These are phyloP conservation scores for Fagopyrum esculentum DNA, from an alignment of 148 eudicot genomes.

Conservation along the genomic window DNA sequence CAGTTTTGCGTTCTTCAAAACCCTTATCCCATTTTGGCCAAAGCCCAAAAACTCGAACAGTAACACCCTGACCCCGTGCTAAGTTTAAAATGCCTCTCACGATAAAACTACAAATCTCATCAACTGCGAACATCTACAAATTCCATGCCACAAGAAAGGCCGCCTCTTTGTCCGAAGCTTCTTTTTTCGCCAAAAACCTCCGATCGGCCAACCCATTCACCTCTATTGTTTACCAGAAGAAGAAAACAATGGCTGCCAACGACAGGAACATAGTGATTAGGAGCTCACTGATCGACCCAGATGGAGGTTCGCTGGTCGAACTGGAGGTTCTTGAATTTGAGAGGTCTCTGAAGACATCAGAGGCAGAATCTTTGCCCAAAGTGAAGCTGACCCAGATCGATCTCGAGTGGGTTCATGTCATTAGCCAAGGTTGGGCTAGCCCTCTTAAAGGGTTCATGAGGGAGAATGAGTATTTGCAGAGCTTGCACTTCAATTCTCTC, in stretches of 20 bases:
- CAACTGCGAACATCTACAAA: background rate
- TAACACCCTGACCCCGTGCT: too few species aligned
- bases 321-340: constrained; percentile 43
- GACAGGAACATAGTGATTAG: constrained; percentile 18
- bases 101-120: background rate
- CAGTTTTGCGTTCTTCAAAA: too few species aligned
- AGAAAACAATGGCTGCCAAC: background rate
- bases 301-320: constrained; percentile 72
- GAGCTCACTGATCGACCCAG: constrained; percentile 78
- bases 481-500: constrained; percentile 39
- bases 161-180: background rate
- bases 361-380: constrained; percentile 53
- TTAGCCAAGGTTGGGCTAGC: constrained; percentile 96
- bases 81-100: background rate
- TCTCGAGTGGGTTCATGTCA: constrained; percentile 87
- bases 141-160: background rate
- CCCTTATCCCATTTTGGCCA: too few species aligned
- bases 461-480: constrained; percentile 82
- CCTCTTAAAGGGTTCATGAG: constrained; percentile 87
- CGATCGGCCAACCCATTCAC: background rate
- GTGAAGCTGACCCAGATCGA: constrained; percentile 52
- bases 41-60: too few species aligned
- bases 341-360: constrained; percentile 29
- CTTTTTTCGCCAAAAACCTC: too few species aligned
- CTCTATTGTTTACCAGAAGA: background rate